These are phyloP conservation scores for Scutellaria barbata DNA, from an alignment of 257 asterid genomes.

Conservation along the genomic window DNA sequence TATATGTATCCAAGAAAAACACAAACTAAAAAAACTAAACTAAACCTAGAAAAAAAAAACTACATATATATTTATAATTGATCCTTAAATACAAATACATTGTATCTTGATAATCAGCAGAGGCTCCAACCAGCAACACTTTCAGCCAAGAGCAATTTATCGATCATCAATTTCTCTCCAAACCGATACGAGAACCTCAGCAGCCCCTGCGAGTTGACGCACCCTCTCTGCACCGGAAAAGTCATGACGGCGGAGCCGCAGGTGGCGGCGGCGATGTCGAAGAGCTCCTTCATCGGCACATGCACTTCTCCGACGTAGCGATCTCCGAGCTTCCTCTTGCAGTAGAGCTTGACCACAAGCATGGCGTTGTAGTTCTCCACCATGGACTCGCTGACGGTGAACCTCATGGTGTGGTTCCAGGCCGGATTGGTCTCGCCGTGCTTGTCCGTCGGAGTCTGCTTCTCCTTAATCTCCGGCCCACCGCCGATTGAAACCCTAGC, in stretches of 20 bases:
- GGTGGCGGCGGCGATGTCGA: conserved; percentile 43
- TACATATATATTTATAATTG: too few relatives aligned
- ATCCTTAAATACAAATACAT: too few relatives aligned
- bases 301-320: conserved; percentile 73
- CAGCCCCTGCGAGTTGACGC: conserved; percentile 63
- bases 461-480: conserved; percentile 40
- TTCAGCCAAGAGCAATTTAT: conserved; percentile 61
- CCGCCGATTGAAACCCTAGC: conserved; percentile 61
- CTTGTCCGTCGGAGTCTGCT: conserved; percentile 58
- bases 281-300: conserved; percentile 63
- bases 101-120: conserved; percentile 8
- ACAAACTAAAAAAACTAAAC: too few relatives aligned
- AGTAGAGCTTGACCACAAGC: conserved; percentile 67
- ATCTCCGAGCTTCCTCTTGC: conserved; percentile 69
- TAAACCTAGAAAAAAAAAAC: too few relatives aligned
- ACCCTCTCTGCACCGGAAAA: conserved; percentile 60
- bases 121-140: conserved; percentile 45
- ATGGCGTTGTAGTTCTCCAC: conserved; percentile 48
- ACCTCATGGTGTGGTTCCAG: conserved; percentile 66
- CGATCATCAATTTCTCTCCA: conserved; percentile 60
- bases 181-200: conserved; percentile 62
- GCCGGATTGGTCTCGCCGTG: conserved; percentile 72
- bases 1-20: too few relatives aligned
- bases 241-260: conserved; percentile 58
- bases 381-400: conserved; percentile 55